Evolutionary conservation across 1,284 basidiomycete genomes (phyloP).

Genomic region (Trichosporon coremiiforme): DNA sequence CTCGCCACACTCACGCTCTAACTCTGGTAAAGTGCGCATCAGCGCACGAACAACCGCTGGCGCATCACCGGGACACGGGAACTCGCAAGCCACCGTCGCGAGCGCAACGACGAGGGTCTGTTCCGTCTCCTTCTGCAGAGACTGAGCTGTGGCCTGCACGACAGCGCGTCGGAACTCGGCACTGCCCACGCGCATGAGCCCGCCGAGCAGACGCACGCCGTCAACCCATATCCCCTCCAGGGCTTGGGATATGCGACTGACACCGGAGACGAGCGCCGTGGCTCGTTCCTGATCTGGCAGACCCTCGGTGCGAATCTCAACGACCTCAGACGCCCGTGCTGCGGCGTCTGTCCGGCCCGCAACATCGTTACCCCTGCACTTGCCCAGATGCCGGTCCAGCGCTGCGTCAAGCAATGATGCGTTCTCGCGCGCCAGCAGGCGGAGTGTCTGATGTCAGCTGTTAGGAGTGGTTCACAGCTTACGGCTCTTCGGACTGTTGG

Average conservation of each 20-base stretch:
- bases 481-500: conserved; percentile 43
- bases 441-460: conserved; percentile 39
- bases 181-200: conserved; percentile 24
- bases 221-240: conserved; percentile 36
- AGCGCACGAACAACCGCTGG: not conserved
- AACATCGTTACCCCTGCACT: conserved; percentile 15
- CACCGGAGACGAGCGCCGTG: conserved; percentile 18
- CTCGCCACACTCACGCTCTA: not conserved
- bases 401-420: conserved; percentile 32
- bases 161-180: conserved; percentile 14
- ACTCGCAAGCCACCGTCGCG: conserved; percentile 31
- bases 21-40: conserved; percentile 20
- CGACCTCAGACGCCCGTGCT: conserved; percentile 39
- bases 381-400: conserved; percentile 25
- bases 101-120: conserved; percentile 31
- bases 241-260: conserved; percentile 24
- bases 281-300: conserved; percentile 16
- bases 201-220: conserved; percentile 29
- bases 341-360: conserved; percentile 36
- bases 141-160: conserved; percentile 4
- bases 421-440: conserved; percentile 31
- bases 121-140: not conserved
- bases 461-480: conserved; percentile 20
- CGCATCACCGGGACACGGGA: conserved; percentile 3
- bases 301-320: conserved; percentile 28